These are phyloP conservation scores for Nakaseomyces uthaithaninus DNA, from an alignment of 1,139 yeast species.

Conservation along the genomic window DNA sequence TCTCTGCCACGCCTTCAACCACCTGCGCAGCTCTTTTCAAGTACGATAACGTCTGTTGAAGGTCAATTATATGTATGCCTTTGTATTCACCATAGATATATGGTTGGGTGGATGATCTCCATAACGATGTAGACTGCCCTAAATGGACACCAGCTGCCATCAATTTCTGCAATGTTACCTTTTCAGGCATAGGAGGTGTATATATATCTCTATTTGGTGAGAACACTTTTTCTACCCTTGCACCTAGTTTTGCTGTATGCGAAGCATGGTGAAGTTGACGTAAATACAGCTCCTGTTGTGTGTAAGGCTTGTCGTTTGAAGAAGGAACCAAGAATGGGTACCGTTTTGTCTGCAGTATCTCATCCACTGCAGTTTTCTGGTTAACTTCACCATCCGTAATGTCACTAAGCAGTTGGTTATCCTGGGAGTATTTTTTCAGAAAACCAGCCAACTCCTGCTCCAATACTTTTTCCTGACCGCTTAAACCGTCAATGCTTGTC, in stretches of 20 bases:
- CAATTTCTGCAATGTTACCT: slow-evolving; percentile 57
- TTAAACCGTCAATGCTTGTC: neutral
- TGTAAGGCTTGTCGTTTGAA: slow-evolving; percentile 43
- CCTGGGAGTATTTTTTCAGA: slow-evolving; percentile 23
- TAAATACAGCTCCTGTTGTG: slow-evolving; percentile 66
- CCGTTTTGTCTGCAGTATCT: slow-evolving; percentile 11
- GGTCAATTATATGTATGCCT: slow-evolving; percentile 81
- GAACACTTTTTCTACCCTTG: slow-evolving; percentile 48
- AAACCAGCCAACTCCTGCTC: slow-evolving; percentile 28
- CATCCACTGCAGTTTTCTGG: slow-evolving; percentile 11
- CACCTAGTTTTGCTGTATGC: slow-evolving; percentile 49
- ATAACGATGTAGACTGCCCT: slow-evolving; percentile 76
- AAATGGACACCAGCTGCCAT: slow-evolving; percentile 92
- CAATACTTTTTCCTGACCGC: slow-evolving; percentile 26
- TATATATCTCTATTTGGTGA: slow-evolving; percentile 57
- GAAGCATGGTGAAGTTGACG: slow-evolving; percentile 55
- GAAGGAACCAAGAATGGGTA: slow-evolving; percentile 35
- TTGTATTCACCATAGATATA: slow-evolving; percentile 81
- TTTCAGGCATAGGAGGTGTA: slow-evolving; percentile 46
- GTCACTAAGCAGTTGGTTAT: slow-evolving; percentile 16
- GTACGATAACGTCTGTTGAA: slow-evolving; percentile 69
- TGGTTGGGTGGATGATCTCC: slow-evolving; percentile 83
- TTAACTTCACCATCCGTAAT: slow-evolving; percentile 11
- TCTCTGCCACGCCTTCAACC: slow-evolving; percentile 68
- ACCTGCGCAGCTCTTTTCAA: slow-evolving; percentile 76